phyloP scores from a whole-genome alignment of 345 rosid genomes.

The Hibiscus syriacus region DNA sequence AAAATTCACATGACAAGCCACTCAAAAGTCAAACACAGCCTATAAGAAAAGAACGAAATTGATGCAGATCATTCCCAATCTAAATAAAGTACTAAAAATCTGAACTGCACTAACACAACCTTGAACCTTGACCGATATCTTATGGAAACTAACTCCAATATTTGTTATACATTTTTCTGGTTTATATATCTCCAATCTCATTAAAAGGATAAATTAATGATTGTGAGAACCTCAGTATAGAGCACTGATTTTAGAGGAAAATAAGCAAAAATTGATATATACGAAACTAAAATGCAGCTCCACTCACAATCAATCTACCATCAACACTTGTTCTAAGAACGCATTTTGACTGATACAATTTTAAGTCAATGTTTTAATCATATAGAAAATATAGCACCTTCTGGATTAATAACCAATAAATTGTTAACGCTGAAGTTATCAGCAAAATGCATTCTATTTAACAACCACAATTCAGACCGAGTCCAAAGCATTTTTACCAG shows the following conservation, averaged over 20 bases:
- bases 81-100: not conserved
- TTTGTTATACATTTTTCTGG: not conserved
- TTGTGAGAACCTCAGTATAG: not conserved
- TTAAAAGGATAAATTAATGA: not conserved
- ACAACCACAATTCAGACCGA: not conserved
- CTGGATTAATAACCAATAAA: not conserved
- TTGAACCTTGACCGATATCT: not conserved
- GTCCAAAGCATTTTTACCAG: conserved; percentile 36
- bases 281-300: not conserved
- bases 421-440: not conserved
- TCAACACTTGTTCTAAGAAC: not conserved
- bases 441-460: not conserved
- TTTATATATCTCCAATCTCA: not conserved
- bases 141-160: not conserved
- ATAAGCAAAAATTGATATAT: not conserved
- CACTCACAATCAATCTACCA: not conserved
- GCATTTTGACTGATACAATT: not conserved
- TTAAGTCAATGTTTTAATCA: not conserved
- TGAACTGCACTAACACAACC: not conserved
- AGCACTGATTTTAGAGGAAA: not conserved
- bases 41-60: not conserved
- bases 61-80: not conserved
- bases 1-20: not conserved
- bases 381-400: not conserved
- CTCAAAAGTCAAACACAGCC: not conserved